Evolutionary conservation across 2,329 filamentous ascomycete species (phyloP).

Genomic region (Apiospora aurea): DNA sequence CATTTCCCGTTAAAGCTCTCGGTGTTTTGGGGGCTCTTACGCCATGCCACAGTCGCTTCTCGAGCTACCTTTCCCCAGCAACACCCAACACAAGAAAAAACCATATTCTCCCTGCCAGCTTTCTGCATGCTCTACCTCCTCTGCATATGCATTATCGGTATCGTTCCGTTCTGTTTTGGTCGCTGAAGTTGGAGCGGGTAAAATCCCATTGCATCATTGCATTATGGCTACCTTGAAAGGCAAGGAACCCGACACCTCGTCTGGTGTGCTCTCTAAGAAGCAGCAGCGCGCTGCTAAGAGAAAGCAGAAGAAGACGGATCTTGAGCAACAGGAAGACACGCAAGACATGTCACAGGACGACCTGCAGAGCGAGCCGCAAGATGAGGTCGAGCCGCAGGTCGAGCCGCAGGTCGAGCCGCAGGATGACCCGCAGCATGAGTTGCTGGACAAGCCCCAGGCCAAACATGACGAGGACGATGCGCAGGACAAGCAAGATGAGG

Average conservation of each 20-base stretch:
- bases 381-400: no score
- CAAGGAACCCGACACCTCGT: background rate
- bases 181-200: background rate
- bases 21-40: constrained; percentile 2
- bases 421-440: no score
- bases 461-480: background rate
- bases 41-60: constrained; percentile 7
- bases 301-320: constrained; percentile 32
- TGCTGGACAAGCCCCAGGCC: background rate
- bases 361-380: background rate
- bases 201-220: background rate
- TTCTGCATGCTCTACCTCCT: background rate
- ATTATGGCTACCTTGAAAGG: constrained; percentile 6
- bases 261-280: constrained; percentile 3
- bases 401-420: background rate
- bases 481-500: background rate
- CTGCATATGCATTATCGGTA: background rate
- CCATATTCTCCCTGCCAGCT: background rate
- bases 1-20: background rate
- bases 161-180: background rate
- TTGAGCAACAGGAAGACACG: constrained; percentile 26
- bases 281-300: background rate
- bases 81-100: constrained; percentile 16
- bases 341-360: background rate
- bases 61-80: constrained; percentile 7